Conservation (phyloP, 2,329 filamentous ascomycete species). For the Cladophialophora carrionii region DNA sequence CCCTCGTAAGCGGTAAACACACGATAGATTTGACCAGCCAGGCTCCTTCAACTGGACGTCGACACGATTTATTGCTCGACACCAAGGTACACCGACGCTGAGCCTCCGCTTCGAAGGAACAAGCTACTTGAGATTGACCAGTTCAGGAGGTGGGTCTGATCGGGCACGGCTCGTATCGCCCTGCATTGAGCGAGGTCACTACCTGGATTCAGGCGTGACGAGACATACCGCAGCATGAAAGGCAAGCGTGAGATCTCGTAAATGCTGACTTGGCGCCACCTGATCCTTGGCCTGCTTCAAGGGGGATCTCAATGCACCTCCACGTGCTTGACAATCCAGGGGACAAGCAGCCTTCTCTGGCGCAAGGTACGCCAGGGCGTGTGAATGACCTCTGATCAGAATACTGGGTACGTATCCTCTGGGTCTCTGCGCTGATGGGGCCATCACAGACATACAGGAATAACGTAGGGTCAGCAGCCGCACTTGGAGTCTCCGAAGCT, state of each 20-base stretch:
- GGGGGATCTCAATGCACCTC: background rate
- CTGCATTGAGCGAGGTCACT: background rate
- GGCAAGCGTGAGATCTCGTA: background rate
- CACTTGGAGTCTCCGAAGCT: background rate
- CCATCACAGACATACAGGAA: background rate
- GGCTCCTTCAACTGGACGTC: background rate
- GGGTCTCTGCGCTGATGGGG: background rate
- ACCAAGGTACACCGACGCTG: background rate
- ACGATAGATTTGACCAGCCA: background rate
- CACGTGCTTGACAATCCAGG: background rate
- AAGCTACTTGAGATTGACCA: background rate
- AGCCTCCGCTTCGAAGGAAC: background rate
- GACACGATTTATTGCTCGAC: background rate
- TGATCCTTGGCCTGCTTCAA: background rate
- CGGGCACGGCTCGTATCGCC: slow-evolving; percentile 3
- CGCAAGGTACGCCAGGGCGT: background rate
- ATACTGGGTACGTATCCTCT: background rate
- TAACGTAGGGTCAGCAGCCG: slow-evolving; percentile 5
- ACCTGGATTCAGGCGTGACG: background rate
- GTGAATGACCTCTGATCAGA: background rate
- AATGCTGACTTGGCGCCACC: background rate
- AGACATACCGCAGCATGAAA: background rate
- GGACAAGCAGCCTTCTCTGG: background rate
- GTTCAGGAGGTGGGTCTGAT: background rate
- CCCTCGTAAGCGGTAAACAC: background rate